Percentiles rank a stretch among this genome's conserved stretches.
phyloP scores from a whole-genome alignment of 768 basidiomycete genomes.

The Mycena galericulata region DNA sequence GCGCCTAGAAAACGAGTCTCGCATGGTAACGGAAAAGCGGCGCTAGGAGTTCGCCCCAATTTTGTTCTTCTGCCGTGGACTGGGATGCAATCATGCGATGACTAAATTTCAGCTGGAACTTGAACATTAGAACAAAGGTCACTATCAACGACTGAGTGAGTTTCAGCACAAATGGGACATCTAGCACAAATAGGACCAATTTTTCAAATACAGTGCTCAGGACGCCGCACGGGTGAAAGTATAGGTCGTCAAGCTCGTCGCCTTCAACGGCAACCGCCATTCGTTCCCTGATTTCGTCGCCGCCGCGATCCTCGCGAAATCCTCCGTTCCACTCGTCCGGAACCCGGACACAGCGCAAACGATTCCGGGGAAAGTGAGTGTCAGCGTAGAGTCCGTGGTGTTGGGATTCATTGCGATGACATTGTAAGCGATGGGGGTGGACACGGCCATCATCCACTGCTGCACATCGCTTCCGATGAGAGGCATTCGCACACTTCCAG shows the following conservation, averaged over 20 bases:
- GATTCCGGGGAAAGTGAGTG: constrained; percentile 43
- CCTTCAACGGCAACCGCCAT: constrained; percentile 44
- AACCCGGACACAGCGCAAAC: not conserved
- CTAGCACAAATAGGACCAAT: not conserved
- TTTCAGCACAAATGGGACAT: not conserved
- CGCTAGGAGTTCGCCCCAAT: constrained; percentile 5
- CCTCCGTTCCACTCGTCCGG: constrained; percentile 35
- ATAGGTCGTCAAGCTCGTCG: constrained; percentile 51
- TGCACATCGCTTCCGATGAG: not conserved
- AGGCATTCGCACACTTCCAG: not conserved
- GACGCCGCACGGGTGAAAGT: no score
- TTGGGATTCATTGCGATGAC: constrained; percentile 1
- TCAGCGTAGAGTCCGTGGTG: constrained; percentile 14
- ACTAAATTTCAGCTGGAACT: not conserved
- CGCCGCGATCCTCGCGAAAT: constrained; percentile 45
- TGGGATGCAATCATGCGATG: not conserved
- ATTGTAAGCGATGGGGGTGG: not conserved
- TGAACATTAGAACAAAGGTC: constrained; percentile 4
- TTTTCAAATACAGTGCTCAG: no score
- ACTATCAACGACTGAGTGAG: constrained; percentile 2
- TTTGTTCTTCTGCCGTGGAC: constrained; percentile 4
- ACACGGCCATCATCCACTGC: not conserved
- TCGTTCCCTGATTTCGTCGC: constrained; percentile 37
- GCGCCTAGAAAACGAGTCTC: not conserved
- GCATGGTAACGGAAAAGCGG: constrained; percentile 2